Evolutionary conservation across 768 basidiomycete genomes (phyloP), one percentile per base, ranked within the genome.

Genomic region (Tephrocybe sp.): DNA sequence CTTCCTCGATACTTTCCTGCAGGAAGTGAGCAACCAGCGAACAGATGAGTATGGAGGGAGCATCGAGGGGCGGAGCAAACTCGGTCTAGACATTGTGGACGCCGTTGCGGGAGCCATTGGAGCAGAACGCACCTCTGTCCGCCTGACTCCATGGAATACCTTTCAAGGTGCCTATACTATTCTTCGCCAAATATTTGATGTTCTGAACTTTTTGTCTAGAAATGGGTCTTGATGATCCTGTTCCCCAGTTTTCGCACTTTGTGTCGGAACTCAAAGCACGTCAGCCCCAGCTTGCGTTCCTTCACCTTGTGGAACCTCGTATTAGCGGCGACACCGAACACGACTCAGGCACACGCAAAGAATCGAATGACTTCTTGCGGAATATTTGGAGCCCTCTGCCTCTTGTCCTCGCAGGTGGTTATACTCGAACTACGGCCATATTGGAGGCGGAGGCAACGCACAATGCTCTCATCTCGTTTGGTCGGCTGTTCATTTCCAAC

Each of bases 11-110:
- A 82, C 86, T 59, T 86, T 87, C 69, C 51, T 82, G 11, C 80
- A 84, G 56, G 69, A 77, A 32, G 58, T 69, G 19, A 69, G 68
- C 30, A 87, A 87, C 62, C 58, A 72, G 6, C 74, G 84, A 15
- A 80, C 74, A 9, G 86, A 89, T 60, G 67, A 74, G 39, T 90
- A 84, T 62, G 87, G 87, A 0, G 87, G 88, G 2, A 76, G 74
- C 39, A 65, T 87, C 31, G 78, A 84, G 61, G 79, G 78, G 51
- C 70, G 89, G 5, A 67, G 72, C 1, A 70, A 79, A 22, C 87
- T 89, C 61, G 57, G 64, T 0, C 64, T 84, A 7, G 80, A 84
- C 53, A 68, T 85, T 30, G 60, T 80, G 8, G 70, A 78, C 25
- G 80, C 78, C 2, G 65, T 86, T 2, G 67, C 65, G 7, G 62